These are phyloP conservation scores for Starmerella roubikii DNA, from an alignment of 805 yeast genomes.

Conservation along the genomic window DNA sequence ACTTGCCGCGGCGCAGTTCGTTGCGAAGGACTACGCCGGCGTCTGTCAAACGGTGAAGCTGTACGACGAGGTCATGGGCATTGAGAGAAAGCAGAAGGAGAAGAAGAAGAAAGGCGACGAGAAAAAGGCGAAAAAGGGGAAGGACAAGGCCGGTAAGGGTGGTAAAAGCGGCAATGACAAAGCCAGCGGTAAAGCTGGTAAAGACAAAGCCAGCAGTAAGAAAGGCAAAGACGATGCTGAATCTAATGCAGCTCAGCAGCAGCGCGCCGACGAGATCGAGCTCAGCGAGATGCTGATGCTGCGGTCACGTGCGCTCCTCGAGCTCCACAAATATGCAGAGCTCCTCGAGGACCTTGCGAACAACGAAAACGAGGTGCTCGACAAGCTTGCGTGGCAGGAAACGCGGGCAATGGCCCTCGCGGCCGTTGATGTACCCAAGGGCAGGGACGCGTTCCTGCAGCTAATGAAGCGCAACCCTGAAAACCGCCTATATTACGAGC, in stretches of 20 bases:
- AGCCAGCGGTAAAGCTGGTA: not conserved
- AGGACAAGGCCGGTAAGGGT: not conserved
- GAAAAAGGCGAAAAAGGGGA: constrained; percentile 27
- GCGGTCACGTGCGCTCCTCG: constrained; percentile 52
- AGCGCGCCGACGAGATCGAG: constrained; percentile 44
- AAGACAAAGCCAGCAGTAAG: not conserved
- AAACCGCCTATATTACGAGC: constrained; percentile 46
- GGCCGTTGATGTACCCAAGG: constrained; percentile 41
- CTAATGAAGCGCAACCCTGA: constrained; percentile 81
- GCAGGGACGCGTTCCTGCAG: constrained; percentile 55
- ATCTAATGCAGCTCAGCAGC: constrained; percentile 10
- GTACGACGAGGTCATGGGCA: constrained; percentile 50
- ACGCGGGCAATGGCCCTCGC: constrained; percentile 50
- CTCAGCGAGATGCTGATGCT: constrained; percentile 69
- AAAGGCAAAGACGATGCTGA: not conserved
- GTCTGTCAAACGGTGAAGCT: constrained; percentile 62
- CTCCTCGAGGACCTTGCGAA: constrained; percentile 50
- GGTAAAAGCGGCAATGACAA: not conserved
- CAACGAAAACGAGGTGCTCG: constrained; percentile 29
- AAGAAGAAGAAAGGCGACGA: constrained; percentile 30
- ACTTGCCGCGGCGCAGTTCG: constrained; percentile 52
- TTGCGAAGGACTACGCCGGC: constrained; percentile 49
- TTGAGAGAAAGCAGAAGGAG: constrained; percentile 31
- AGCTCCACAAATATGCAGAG: constrained; percentile 45
- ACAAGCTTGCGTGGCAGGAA: constrained; percentile 45